phyloP scores from a whole-genome alignment of 192 early-diverging fungal genomes.

The Podila horticola region DNA sequence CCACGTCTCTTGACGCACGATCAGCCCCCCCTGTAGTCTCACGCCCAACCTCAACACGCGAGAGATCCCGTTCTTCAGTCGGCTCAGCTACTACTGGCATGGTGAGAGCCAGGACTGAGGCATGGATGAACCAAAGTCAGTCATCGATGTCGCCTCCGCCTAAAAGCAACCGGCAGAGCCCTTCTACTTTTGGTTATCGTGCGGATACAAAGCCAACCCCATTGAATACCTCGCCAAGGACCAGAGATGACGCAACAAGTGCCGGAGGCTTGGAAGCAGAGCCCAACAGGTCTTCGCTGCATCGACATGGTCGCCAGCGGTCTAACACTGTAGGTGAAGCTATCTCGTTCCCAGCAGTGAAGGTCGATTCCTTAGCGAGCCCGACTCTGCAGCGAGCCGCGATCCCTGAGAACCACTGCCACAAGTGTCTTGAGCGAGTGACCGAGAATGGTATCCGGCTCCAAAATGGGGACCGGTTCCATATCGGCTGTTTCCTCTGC shows the following conservation, averaged over 20 bases:
- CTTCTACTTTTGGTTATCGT: slow-evolving; percentile 1
- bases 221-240: not conserved
- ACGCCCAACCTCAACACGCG: slow-evolving; percentile 2
- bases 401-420: slow-evolving; percentile 41
- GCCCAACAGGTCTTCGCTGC: slow-evolving; percentile 10
- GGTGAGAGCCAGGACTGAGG: slow-evolving; percentile 36
- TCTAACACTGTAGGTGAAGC: slow-evolving; percentile 46
- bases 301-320: slow-evolving; percentile 39
- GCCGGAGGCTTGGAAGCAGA: not conserved
- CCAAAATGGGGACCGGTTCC: slow-evolving; percentile 53
- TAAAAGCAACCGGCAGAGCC: not conserved
- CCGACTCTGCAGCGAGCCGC: slow-evolving; percentile 7
- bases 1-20: not conserved
- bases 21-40: not conserved
- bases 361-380: slow-evolving; percentile 7
- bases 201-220: not conserved
- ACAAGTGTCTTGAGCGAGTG: slow-evolving; percentile 52
- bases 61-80: slow-evolving; percentile 29
- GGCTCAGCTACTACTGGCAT: slow-evolving; percentile 8
- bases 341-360: slow-evolving; percentile 21
- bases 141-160: not conserved
- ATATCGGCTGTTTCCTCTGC: slow-evolving; percentile 57
- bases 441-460: slow-evolving; percentile 51
- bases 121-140: slow-evolving; percentile 39
- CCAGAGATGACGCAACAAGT: not conserved